Evolutionary conservation across 2,329 filamentous ascomycete species (phyloP), one percentile per base, ranked within the genome.

Genomic region (Xylariaceae sp.): DNA sequence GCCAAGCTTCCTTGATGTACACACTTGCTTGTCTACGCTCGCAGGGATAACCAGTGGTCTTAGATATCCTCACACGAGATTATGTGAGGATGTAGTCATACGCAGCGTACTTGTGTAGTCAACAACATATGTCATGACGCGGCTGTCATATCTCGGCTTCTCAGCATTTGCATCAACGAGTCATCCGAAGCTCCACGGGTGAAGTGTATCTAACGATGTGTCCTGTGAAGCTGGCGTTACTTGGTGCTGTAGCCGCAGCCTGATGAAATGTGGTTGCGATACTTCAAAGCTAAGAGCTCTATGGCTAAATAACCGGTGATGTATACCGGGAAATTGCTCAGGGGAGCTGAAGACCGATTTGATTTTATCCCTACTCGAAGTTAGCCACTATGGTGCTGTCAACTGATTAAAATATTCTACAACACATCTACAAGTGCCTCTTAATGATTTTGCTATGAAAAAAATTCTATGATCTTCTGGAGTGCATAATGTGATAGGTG

Each of bases 341-440:
- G 17, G 33, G 17, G 6, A 16, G 12, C 26, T 31, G 3, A 41
- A 19, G 41, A 26, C 37, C 12, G 7, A 1, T 36, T 29, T 33
- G 16, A 46, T n/a, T 44, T 26, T 17, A 24, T 34, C 28, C 43
- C 53, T 53, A 11, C 3, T 17, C 8, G 6, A 34, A 19, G 12
- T 16, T 37, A 19, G 36, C 53, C 14, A 57, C 48, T 33, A 40
- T 43, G 24, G 21, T 36, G 37, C 6, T 48, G n/a, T 41, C 16
- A n/a, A 46, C 21, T 45, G 14, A 19, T 24, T n/a, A n/a, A 33
- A 16, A 19, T 29, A n/a, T 24, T 26, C 14, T 31, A 29, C 16
- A 21, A 3, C 23, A 12, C 5, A n/a, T n/a, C n/a, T n/a, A n/a
- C n/a, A n/a, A n/a, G n/a, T n/a, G n/a, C n/a, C n/a, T n/a, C n/a